Evolutionary conservation across 2,329 filamentous ascomycete genomes (phyloP).

Genomic region (Trichoderma hamatum): DNA sequence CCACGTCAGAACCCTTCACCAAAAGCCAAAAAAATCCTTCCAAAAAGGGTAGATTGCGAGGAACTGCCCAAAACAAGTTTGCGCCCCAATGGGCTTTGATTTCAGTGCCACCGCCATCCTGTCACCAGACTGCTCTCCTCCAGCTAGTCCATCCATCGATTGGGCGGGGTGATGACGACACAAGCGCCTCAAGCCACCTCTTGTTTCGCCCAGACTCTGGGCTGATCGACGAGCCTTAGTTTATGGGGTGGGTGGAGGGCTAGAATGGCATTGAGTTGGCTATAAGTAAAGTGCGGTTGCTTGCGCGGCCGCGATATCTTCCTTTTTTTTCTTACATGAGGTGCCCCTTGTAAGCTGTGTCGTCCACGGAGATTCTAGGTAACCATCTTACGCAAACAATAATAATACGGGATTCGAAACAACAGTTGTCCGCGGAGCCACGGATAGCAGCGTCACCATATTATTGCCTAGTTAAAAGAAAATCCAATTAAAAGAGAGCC

Average conservation of each 20-base stretch:
- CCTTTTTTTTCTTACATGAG: neutral
- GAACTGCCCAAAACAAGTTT: neutral
- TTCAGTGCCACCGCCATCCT: constrained; percentile 17
- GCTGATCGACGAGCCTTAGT: constrained; percentile 3
- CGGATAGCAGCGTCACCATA: constrained; percentile 10
- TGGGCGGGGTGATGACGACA: constrained; percentile 19
- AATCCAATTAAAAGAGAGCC: neutral
- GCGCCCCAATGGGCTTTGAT: neutral
- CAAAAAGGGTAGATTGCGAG: neutral
- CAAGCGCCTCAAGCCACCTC: neutral
- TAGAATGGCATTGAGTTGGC: neutral
- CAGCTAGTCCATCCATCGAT: neutral
- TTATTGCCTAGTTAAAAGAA: constrained; percentile 7
- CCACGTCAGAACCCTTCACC: neutral
- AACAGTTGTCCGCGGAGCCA: neutral
- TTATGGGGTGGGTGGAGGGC: neutral
- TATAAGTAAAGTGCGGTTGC: constrained; percentile 5
- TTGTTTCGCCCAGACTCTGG: neutral
- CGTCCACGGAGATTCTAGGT: neutral
- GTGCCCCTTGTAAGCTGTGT: neutral
- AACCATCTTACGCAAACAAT: constrained; percentile 12
- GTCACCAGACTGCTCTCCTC: constrained; percentile 9
- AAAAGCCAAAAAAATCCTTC: neutral
- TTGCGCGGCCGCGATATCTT: neutral
- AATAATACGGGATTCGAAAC: neutral